phyloP scores from a whole-genome alignment of 2,329 filamentous ascomycete genomes.

The Aureobasidium lini region DNA sequence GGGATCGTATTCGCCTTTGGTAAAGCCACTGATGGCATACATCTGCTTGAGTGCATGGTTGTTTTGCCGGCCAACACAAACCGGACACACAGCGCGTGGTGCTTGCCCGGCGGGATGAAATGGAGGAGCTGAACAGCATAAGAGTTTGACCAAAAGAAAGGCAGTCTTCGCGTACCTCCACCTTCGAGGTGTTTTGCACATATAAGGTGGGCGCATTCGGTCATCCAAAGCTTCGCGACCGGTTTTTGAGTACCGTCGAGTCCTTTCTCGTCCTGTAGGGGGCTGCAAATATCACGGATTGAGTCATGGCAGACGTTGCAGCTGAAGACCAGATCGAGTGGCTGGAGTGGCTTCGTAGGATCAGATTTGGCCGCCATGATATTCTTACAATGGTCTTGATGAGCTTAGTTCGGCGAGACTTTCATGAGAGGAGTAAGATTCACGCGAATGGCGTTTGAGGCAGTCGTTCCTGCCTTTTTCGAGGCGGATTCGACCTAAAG shows the following conservation, averaged over 20 bases:
- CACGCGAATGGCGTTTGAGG: not conserved
- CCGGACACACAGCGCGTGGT: constrained; percentile 39
- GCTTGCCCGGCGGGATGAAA: constrained; percentile 36
- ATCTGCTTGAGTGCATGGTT: constrained; percentile 32
- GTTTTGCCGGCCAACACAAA: constrained; percentile 31
- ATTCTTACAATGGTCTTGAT: not conserved
- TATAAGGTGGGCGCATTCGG: constrained; percentile 42
- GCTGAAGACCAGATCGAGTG: constrained; percentile 41
- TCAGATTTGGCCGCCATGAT: constrained; percentile 1
- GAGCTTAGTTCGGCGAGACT: not conserved
- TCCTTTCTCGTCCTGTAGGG: constrained; percentile 29
- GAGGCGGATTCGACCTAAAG: not conserved
- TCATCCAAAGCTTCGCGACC: constrained; percentile 41
- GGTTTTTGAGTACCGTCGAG: constrained; percentile 23
- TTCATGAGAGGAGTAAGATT: not conserved
- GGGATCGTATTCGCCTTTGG: constrained; percentile 34
- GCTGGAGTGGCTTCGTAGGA: not conserved
- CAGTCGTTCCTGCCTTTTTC: not conserved
- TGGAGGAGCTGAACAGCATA: constrained; percentile 31
- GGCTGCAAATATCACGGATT: constrained; percentile 38
- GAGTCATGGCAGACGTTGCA: constrained; percentile 42
- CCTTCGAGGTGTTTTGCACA: constrained; percentile 42
- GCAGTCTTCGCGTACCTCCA: constrained; percentile 33
- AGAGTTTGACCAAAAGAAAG: not conserved
- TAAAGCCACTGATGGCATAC: constrained; percentile 39